phyloP scores from a whole-genome alignment of 306 rosid genomes.

The Mimosa bimucronata region DNA sequence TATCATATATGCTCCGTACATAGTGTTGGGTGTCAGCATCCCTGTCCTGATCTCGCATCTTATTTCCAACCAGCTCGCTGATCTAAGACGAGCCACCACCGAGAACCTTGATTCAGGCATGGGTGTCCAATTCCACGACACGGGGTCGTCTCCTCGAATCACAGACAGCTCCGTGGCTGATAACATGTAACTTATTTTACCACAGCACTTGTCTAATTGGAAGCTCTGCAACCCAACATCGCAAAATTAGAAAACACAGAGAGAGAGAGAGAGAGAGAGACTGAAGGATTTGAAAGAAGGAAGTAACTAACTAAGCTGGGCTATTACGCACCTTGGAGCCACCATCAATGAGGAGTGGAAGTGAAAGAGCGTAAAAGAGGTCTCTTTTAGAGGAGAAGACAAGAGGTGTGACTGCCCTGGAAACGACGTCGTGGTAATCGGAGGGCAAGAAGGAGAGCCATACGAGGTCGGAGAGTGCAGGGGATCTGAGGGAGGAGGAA shows the following conservation, averaged over 20 bases:
- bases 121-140: conserved; percentile 63
- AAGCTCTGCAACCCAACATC: conserved; percentile 47
- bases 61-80: conserved; percentile 61
- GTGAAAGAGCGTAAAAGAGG: conserved; percentile 49
- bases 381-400: conserved; percentile 49
- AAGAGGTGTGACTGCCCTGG: conserved; percentile 39
- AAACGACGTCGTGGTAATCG: conserved; percentile 46
- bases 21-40: conserved; percentile 51
- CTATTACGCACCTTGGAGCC: conserved; percentile 69
- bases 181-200: conserved; percentile 48
- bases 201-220: conserved; percentile 52
- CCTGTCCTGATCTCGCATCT: conserved; percentile 46
- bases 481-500: conserved; percentile 47
- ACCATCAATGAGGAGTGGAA: conserved; percentile 51
- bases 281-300: not conserved
- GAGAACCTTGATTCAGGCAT: conserved; percentile 58
- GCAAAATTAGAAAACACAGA: not conserved
- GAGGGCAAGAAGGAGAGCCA: conserved; percentile 67
- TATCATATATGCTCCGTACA: conserved; percentile 59
- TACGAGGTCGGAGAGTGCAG: conserved; percentile 51
- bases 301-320: too few species aligned
- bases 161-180: conserved; percentile 62
- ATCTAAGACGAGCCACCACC: conserved; percentile 58
- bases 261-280: too few species aligned
- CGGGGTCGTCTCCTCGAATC: conserved; percentile 54